These are phyloP conservation scores for Petunia axillaris DNA, from an alignment of 257 asterid species.

Conservation along the genomic window DNA sequence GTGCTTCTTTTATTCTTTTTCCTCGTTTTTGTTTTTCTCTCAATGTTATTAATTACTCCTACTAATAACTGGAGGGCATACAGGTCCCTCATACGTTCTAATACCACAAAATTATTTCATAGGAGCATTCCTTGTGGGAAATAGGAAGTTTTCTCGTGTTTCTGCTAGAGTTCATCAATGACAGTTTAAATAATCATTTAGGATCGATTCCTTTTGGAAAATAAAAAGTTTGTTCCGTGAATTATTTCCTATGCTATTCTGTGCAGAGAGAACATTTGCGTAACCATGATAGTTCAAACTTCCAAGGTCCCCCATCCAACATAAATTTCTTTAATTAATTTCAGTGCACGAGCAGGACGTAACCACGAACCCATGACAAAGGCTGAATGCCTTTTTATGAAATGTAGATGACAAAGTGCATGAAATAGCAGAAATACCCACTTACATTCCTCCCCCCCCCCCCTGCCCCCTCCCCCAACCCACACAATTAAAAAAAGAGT, in stretches of 20 bases:
- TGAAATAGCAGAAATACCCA: neutral
- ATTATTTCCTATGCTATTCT: neutral
- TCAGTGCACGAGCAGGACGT: neutral
- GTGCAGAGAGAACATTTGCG: neutral
- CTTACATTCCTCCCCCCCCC: too few relatives aligned
- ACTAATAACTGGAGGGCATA: conserved; percentile 13
- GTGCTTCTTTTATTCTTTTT: neutral
- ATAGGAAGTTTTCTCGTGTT: too few relatives aligned
- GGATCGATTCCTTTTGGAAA: neutral
- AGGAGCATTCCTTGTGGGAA: too few relatives aligned
- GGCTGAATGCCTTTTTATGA: neutral
- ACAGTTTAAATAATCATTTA: neutral
- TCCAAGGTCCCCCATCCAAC: neutral
- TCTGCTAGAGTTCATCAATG: neutral
- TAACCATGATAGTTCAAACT: neutral
- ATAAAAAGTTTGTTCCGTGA: neutral
- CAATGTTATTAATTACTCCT: neutral
- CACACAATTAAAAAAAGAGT: too few relatives aligned
- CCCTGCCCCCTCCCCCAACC: too few relatives aligned
- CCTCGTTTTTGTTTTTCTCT: neutral
- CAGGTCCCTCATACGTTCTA: neutral
- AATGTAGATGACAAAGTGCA: neutral
- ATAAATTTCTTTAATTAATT: too few relatives aligned
- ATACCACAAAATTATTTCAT: neutral
- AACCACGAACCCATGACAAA: neutral